Conservation (phyloP, 805 yeast genomes). For the Isabelozyma gotoi region DNA sequence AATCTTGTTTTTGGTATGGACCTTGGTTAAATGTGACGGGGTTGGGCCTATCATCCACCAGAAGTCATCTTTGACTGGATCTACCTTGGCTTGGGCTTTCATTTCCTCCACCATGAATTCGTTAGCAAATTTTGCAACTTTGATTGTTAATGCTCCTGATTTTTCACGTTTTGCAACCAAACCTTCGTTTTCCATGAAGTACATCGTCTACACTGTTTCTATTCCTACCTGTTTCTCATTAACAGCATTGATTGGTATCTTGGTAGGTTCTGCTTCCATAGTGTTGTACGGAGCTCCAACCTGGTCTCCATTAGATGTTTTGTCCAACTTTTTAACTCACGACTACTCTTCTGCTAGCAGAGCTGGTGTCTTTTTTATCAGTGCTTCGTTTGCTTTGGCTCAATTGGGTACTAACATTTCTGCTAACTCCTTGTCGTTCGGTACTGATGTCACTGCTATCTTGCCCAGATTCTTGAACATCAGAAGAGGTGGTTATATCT, state of each 20-base stretch:
- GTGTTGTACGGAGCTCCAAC: conserved; percentile 63
- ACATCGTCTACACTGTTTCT: conserved; percentile 50
- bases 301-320: conserved; percentile 85
- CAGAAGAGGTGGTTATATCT: conserved; percentile 40
- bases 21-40: conserved; percentile 76
- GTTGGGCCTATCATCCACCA: conserved; percentile 70
- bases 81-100: conserved; percentile 80
- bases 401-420: conserved; percentile 43
- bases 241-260: conserved; percentile 81
- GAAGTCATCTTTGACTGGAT: conserved; percentile 46
- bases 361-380: conserved; percentile 43
- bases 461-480: conserved; percentile 40
- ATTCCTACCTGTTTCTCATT: conserved; percentile 78
- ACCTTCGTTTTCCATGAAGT: conserved; percentile 38
- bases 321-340: conserved; percentile 57
- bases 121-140: conserved; percentile 84
- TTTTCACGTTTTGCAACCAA: conserved; percentile 76
- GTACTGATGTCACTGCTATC: conserved; percentile 42
- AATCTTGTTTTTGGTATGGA: conserved; percentile 80
- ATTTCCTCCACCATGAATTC: conserved; percentile 76
- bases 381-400: conserved; percentile 39
- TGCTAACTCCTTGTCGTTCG: conserved; percentile 42
- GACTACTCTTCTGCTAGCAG: conserved; percentile 38
- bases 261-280: conserved; percentile 78
- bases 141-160: conserved; percentile 86